phyloP scores from a whole-genome alignment of 805 yeast species.

The Suhomyces emberorum region DNA sequence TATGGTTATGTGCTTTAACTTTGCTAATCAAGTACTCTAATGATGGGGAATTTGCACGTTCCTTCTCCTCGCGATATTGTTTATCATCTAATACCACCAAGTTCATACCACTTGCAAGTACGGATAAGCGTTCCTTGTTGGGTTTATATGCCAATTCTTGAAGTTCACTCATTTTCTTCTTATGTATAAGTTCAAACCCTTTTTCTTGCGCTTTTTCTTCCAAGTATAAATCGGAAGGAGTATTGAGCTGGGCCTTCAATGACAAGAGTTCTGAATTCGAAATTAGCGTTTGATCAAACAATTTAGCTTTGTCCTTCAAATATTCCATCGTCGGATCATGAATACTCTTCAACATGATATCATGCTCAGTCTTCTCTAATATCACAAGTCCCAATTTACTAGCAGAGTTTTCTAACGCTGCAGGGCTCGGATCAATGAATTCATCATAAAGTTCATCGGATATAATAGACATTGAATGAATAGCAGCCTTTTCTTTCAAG shows the following conservation, averaged over 20 bases:
- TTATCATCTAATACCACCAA: slow-evolving; percentile 5
- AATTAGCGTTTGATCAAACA: slow-evolving; percentile 4
- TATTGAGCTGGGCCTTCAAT: slow-evolving; percentile 1
- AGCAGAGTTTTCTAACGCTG: slow-evolving; percentile 7
- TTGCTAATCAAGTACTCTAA: slow-evolving; percentile 12
- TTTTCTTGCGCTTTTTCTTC: slow-evolving; percentile 7
- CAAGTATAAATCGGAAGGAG: slow-evolving; percentile 13
- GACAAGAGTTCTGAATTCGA: slow-evolving; percentile 3
- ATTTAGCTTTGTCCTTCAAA: slow-evolving; percentile 5
- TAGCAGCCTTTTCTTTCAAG: slow-evolving; percentile 15
- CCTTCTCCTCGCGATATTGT: slow-evolving; percentile 2
- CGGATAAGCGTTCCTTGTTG: slow-evolving; percentile 7
- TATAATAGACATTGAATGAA: slow-evolving; percentile 7
- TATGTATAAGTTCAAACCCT: slow-evolving; percentile 9
- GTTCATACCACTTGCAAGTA: slow-evolving; percentile 8
- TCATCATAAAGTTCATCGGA: slow-evolving; percentile 12
- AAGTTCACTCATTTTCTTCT: slow-evolving; percentile 2
- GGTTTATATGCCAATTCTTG: slow-evolving; percentile 12
- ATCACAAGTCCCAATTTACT: slow-evolving; percentile 13
- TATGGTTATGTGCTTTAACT: slow-evolving; percentile 7
- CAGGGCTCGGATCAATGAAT: slow-evolving; percentile 8
- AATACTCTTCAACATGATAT: slow-evolving; percentile 5
- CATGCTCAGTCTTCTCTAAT: slow-evolving; percentile 11
- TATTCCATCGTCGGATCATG: slow-evolving; percentile 10
- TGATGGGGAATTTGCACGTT: slow-evolving; percentile 12